Evolutionary conservation across 2,329 filamentous ascomycete genomes (phyloP).

Genomic region (Trichoderma sp.): DNA sequence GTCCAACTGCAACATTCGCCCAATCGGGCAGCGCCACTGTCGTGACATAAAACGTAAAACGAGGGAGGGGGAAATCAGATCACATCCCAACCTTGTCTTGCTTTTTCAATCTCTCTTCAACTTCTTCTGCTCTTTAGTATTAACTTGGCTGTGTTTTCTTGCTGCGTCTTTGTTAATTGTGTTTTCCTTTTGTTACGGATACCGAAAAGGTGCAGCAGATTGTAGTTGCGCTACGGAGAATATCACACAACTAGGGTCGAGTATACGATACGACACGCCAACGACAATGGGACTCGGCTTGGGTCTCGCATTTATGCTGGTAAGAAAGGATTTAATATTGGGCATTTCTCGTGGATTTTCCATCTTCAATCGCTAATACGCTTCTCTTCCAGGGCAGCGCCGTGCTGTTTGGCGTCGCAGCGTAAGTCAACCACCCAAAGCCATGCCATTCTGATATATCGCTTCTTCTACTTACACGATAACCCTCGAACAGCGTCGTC

Average conservation of each 20-base stretch:
- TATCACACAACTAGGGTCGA: neutral
- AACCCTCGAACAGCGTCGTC: slow-evolving; percentile 32
- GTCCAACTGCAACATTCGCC: neutral
- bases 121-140: too few relatives aligned
- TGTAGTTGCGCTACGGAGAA: neutral
- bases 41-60: neutral
- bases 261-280: neutral
- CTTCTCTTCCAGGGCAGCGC: slow-evolving; percentile 27
- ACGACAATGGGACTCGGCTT: slow-evolving; percentile 26
- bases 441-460: neutral
- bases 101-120: neutral
- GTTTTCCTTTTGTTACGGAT: neutral
- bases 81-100: neutral
- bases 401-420: slow-evolving; percentile 32
- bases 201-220: neutral
- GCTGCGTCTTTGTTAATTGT: neutral
- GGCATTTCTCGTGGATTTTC: neutral
- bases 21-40: slow-evolving; percentile 14
- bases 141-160: neutral
- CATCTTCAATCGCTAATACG: neutral
- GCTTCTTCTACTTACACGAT: neutral
- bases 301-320: slow-evolving; percentile 32
- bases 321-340: slow-evolving; percentile 20
- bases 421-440: slow-evolving; percentile 25
- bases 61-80: neutral